Base-by-base conservation (phyloP, 202 grass and related monocot genomes). In the Setaria italica region DNA sequence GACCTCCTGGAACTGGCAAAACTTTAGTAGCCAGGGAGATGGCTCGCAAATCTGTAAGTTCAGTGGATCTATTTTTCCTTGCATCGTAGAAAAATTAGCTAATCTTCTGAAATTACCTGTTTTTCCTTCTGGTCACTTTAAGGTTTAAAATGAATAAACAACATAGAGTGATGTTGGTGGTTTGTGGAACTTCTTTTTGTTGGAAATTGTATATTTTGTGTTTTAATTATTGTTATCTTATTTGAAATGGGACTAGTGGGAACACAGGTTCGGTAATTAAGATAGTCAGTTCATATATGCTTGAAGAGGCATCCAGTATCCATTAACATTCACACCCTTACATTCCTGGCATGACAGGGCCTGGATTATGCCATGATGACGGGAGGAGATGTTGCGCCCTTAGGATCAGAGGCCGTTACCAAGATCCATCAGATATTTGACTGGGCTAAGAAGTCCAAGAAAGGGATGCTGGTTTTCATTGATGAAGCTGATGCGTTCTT, bases 341-440 rank as follows among this genome's bases (percentile, higher is more conserved):
- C 67, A 72, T 57, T 12, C 25, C 64, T 49, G 41, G 71, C 17
- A 13, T 82, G 47, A 32, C 85, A 99, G 97, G 94, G 92, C 54
- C 77, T 99, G 74, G 97, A 96, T 96, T 96, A 99, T 85, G 92
- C 97, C 29, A 96, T 99, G 97, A 99, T 99, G 93, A 99, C 97
- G 4, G 97, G 97, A 67, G 96, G 96, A 59, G 97, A 99, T 88
- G 97, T 99, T 79, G 94, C 87, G 42, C 92, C 97, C 62, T 72
- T 99, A 60, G 92, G 97, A 83, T 90, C 97, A 46, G 91, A 92
- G 63, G 97, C 97, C 59, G 97, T 99, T 63, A 99, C 94, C 19
- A 99, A 99, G 82, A 94, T 99, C 67, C 97, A 99, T 92, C 87
- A 97, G 77, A 99, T 99, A 83, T 97, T 99, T 90, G 94, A 97